Percentiles rank a stretch among this genome's conserved stretches.
Evolutionary conservation across 768 basidiomycete species (phyloP).

Genomic region (Agaricus sinodeliciosus): DNA sequence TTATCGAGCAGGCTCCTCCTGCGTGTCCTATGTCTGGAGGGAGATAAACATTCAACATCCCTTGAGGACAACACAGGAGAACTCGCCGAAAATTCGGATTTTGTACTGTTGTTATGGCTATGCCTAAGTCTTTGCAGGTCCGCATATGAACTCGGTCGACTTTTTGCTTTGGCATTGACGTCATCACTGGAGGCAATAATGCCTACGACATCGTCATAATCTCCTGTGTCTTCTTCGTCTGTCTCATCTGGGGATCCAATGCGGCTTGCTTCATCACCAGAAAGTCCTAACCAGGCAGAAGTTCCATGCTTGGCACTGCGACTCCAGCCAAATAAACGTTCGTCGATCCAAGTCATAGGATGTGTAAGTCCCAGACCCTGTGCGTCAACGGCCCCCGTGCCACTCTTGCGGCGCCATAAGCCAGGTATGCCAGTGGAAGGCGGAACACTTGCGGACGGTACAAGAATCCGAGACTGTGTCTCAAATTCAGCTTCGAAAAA

Average conservation of each 20-base stretch:
- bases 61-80: slow-evolving; percentile 14
- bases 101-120: slow-evolving; percentile 18
- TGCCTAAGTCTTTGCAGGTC: slow-evolving; percentile 64
- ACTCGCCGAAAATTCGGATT: slow-evolving; percentile 9
- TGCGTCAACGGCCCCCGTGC: slow-evolving; percentile 76
- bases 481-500: slow-evolving; percentile 9
- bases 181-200: slow-evolving; percentile 51
- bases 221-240: slow-evolving; percentile 84
- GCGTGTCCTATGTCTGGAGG: slow-evolving; percentile 45
- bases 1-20: slow-evolving; percentile 60
- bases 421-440: slow-evolving; percentile 72
- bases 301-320: slow-evolving; percentile 72
- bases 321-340: slow-evolving; percentile 90
- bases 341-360: slow-evolving; percentile 94
- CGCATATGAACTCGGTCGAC: slow-evolving; percentile 72
- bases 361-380: slow-evolving; percentile 82
- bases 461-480: slow-evolving; percentile 66
- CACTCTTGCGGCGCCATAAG: slow-evolving; percentile 74
- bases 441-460: slow-evolving; percentile 80
- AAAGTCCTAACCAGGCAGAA: slow-evolving; percentile 72
- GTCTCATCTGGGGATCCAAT: slow-evolving; percentile 68
- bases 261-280: slow-evolving; percentile 52
- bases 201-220: slow-evolving; percentile 85
- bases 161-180: slow-evolving; percentile 38
- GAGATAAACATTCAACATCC: slow-evolving; percentile 37